Conservation (phyloP, 768 basidiomycete species). For the Boletus rubropictus region DNA sequence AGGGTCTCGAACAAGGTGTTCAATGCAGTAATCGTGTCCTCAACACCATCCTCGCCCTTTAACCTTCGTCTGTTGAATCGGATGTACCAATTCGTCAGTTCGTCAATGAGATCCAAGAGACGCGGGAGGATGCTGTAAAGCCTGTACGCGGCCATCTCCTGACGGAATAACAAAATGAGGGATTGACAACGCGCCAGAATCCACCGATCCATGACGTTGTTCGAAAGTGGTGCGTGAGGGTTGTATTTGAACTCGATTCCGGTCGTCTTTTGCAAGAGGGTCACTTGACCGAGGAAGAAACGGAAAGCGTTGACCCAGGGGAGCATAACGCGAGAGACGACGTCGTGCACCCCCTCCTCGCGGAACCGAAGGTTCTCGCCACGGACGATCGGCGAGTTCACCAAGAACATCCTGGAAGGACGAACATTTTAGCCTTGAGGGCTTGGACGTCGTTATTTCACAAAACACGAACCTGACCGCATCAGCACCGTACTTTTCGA, state of each 20-base stretch:
- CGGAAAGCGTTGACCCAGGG: constrained; percentile 99
- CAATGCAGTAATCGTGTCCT: constrained; percentile 81
- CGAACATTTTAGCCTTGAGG: neutral
- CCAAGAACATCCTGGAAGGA: constrained; percentile 80
- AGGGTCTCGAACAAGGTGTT: constrained; percentile 96
- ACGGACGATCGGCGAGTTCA: constrained; percentile 97
- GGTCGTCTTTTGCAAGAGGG: constrained; percentile 74
- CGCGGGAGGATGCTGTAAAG: constrained; percentile 98
- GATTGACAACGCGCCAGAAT: constrained; percentile 97
- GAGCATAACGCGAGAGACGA: constrained; percentile 90
- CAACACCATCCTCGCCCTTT: constrained; percentile 89
- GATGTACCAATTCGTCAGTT: constrained; percentile 99
- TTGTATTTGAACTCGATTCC: constrained; percentile 81
- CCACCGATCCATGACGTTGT: constrained; percentile 99
- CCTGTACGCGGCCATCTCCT: constrained; percentile 96
- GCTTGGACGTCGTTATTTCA: neutral
- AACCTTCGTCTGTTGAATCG: constrained; percentile 94
- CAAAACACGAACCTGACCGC: constrained; percentile 63
- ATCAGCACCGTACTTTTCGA: constrained; percentile 91
- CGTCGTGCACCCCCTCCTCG: constrained; percentile 96
- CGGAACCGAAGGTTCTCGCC: constrained; percentile 97
- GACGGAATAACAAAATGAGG: constrained; percentile 81
- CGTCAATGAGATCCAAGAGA: constrained; percentile 85
- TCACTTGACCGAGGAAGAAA: constrained; percentile 96
- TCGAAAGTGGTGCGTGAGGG: constrained; percentile 73